Percentiles rank a stretch among this genome's conserved stretches.
Conservation (phyloP, 192 early-diverging fungal genomes). For the Linnemannia schmuckeri region DNA sequence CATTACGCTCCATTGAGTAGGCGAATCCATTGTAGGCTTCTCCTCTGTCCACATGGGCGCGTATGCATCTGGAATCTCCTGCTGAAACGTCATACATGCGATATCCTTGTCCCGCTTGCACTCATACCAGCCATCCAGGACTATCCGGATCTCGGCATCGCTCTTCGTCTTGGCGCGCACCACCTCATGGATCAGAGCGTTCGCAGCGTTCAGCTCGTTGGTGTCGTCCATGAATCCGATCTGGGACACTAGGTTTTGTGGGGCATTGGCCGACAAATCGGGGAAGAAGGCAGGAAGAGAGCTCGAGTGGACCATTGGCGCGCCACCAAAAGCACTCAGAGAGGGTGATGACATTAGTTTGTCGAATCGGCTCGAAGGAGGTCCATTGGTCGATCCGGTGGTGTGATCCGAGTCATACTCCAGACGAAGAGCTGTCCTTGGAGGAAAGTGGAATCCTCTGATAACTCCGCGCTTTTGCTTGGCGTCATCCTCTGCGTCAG, state of each 20-base stretch:
- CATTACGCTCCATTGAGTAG: constrained; percentile 18
- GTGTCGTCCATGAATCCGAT: constrained; percentile 56
- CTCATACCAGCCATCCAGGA: constrained; percentile 54
- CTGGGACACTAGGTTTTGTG: constrained; percentile 54
- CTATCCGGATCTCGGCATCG: constrained; percentile 48
- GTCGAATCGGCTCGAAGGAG: constrained; percentile 9
- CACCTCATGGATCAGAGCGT: constrained; percentile 46
- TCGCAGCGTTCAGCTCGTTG: constrained; percentile 48
- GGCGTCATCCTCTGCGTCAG: constrained; percentile 41
- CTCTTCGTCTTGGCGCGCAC: constrained; percentile 46
- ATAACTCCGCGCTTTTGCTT: constrained; percentile 16
- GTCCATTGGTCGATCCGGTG: constrained; percentile 23
- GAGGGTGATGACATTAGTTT: constrained; percentile 42
- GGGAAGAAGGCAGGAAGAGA: constrained; percentile 50
- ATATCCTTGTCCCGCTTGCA: constrained; percentile 48
- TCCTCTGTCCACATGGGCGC: constrained; percentile 24
- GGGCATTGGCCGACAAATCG: constrained; percentile 47
- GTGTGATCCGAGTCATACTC: constrained; percentile 55
- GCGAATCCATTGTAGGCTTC: not conserved
- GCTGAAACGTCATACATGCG: constrained; percentile 28
- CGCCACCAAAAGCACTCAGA: constrained; percentile 32
- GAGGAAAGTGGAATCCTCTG: constrained; percentile 29
- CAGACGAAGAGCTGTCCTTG: constrained; percentile 26
- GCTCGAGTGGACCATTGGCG: constrained; percentile 26
- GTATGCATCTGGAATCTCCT: constrained; percentile 17